These are phyloP conservation scores for Fraxinus ornus DNA, from an alignment of 305 asterid genomes.

Conservation along the genomic window DNA sequence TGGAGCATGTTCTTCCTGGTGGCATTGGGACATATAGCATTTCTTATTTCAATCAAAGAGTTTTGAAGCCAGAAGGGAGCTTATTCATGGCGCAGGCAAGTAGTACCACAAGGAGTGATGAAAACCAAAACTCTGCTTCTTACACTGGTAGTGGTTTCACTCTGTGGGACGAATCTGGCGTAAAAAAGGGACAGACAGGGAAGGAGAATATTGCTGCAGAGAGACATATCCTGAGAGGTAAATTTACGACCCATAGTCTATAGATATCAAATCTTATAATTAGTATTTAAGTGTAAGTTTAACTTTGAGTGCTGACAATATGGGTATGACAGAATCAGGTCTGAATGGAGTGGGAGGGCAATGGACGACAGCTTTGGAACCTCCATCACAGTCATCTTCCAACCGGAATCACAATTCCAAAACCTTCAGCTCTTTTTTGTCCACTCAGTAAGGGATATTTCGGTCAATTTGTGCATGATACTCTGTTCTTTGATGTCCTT, in stretches of 20 bases:
- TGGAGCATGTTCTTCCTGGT: conserved; percentile 77
- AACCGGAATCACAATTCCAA: conserved; percentile 45
- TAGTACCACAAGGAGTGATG: conserved; percentile 54
- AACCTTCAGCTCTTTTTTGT: conserved; percentile 65
- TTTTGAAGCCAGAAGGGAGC: conserved; percentile 54
- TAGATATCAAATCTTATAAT: not conserved
- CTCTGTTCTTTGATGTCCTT: not conserved
- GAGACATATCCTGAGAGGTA: conserved; percentile 59
- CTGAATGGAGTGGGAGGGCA: conserved; percentile 61
- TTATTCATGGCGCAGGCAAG: conserved; percentile 51
- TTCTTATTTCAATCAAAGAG: conserved; percentile 67
- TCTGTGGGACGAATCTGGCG: conserved; percentile 87
- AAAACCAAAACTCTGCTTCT: conserved; percentile 73
- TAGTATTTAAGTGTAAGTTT: not conserved
- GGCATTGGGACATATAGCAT: conserved; percentile 84
- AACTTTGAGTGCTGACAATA: conserved; percentile 1
- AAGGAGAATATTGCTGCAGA: conserved; percentile 86
- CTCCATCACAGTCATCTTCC: conserved; percentile 67
- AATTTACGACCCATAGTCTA: not conserved
- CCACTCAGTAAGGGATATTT: conserved; percentile 67
- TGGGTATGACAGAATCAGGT: conserved; percentile 51
- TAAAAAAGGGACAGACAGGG: conserved; percentile 98
- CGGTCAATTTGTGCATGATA: conserved; percentile 14
- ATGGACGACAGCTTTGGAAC: conserved; percentile 59
- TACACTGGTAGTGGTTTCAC: conserved; percentile 78